Evolutionary conservation across 2,329 filamentous ascomycete species (phyloP).

Genomic region (Ascochyta clinopodiicola): DNA sequence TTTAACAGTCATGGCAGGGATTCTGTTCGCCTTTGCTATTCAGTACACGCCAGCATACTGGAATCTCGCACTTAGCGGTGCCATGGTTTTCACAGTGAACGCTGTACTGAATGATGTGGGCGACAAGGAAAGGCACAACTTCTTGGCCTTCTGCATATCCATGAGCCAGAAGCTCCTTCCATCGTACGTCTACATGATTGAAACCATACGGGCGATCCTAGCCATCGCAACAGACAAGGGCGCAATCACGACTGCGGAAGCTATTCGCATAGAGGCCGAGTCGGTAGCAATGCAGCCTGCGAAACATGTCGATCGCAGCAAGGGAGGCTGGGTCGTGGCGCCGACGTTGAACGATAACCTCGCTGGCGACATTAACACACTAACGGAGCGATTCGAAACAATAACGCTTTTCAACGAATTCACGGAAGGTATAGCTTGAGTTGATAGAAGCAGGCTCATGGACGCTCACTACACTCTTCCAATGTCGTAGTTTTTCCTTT

Average conservation of each 20-base stretch:
- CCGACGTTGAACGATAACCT: constrained; percentile 8
- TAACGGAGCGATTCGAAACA: constrained; percentile 16
- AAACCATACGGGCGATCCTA: constrained; percentile 15
- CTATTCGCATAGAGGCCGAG: constrained; percentile 2
- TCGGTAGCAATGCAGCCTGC: constrained; percentile 4
- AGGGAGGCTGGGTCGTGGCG: constrained; percentile 16
- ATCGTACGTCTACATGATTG: constrained; percentile 14
- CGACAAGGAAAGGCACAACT: constrained; percentile 11
- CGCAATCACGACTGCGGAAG: constrained; percentile 16
- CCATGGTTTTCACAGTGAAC: constrained; percentile 18
- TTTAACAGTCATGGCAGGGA: neutral
- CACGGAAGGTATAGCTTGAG: constrained; percentile 19
- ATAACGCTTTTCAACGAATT: constrained; percentile 23
- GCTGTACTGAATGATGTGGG: constrained; percentile 14
- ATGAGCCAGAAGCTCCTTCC: constrained; percentile 11
- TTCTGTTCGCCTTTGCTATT: constrained; percentile 15
- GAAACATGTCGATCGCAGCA: neutral
- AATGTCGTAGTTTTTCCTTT: neutral
- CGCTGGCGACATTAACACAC: constrained; percentile 7
- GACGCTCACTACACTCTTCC: neutral
- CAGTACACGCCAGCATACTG: constrained; percentile 13
- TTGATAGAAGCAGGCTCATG: neutral
- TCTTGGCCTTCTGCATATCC: constrained; percentile 14
- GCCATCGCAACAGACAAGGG: constrained; percentile 18
- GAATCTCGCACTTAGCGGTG: constrained; percentile 10